A percentile compares a stretch with the other conserved stretches of the same genome.
phyloP scores from a whole-genome alignment of 2,329 filamentous ascomycete species.

The Aureobasidium pullulans region DNA sequence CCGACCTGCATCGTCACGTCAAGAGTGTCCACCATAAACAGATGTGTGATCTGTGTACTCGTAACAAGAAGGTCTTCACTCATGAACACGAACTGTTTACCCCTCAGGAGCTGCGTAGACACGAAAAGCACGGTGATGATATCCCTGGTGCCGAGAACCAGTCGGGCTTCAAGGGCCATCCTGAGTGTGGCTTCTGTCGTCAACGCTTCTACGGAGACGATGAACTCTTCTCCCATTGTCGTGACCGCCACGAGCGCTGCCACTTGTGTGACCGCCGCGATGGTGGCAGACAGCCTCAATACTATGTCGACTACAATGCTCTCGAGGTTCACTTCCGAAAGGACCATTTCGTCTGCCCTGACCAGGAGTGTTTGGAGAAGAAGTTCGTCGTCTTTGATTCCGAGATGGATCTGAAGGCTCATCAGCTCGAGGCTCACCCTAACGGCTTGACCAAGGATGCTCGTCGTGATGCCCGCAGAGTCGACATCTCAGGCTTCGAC shows the following conservation, averaged over 20 bases:
- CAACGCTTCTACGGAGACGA: constrained; percentile 93
- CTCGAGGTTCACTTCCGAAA: constrained; percentile 80
- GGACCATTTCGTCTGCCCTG: constrained; percentile 78
- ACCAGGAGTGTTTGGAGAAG: constrained; percentile 86
- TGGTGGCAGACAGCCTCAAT: constrained; percentile 65
- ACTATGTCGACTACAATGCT: constrained; percentile 81
- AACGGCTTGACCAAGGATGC: constrained; percentile 74
- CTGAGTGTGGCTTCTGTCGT: constrained; percentile 86
- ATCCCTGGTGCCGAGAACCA: constrained; percentile 83
- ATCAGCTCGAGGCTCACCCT: constrained; percentile 78
- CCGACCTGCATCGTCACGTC: constrained; percentile 73
- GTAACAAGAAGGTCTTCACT: constrained; percentile 97
- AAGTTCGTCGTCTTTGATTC: constrained; percentile 97
- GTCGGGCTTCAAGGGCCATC: constrained; percentile 93
- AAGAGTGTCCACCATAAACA: constrained; percentile 73
- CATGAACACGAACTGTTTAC: constrained; percentile 95
- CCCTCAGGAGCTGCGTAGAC: constrained; percentile 68
- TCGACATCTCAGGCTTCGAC: constrained; percentile 84
- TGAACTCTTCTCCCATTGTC: constrained; percentile 87
- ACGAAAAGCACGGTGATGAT: constrained; percentile 88
- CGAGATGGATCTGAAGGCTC: constrained; percentile 89
- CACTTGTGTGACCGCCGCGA: constrained; percentile 78
- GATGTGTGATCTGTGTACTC: constrained; percentile 83
- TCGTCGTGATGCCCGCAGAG: constrained; percentile 71
- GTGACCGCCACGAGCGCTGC: constrained; percentile 89